phyloP scores from a whole-genome alignment of 2,329 filamentous ascomycete species.

The Epichloe coenophiala region DNA sequence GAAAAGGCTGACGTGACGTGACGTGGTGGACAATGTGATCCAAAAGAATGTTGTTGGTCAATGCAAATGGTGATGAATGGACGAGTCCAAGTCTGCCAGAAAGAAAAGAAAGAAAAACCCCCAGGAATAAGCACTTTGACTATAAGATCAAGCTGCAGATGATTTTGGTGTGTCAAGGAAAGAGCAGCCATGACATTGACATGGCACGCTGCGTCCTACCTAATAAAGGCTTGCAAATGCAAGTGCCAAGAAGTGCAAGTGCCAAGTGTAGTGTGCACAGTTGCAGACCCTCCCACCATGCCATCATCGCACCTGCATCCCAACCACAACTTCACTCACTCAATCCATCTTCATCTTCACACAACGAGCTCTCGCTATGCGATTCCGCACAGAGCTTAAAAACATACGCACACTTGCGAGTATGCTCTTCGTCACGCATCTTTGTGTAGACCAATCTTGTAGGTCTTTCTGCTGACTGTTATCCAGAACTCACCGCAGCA shows the following conservation, averaged over 20 bases:
- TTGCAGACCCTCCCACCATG: neutral
- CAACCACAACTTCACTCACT: neutral
- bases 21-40: slow-evolving; percentile 1
- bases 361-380: slow-evolving; percentile 31
- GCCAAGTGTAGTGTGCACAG: neutral
- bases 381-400: slow-evolving; percentile 52
- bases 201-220: neutral
- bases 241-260: neutral
- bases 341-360: neutral
- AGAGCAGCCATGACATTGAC: neutral
- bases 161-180: neutral
- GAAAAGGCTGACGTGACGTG: neutral
- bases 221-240: neutral
- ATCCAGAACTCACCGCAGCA: slow-evolving; percentile 48
- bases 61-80: neutral
- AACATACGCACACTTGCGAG: slow-evolving; percentile 55
- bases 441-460: neutral
- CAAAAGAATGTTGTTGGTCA: slow-evolving; percentile 2
- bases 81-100: neutral
- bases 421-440: slow-evolving; percentile 18
- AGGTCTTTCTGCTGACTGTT: neutral
- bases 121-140: neutral
- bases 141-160: no score
- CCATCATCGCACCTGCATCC: neutral
- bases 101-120: neutral